Evolutionary conservation across 2,329 filamentous ascomycete genomes (phyloP).

Genomic region (Clonostachys sp.): DNA sequence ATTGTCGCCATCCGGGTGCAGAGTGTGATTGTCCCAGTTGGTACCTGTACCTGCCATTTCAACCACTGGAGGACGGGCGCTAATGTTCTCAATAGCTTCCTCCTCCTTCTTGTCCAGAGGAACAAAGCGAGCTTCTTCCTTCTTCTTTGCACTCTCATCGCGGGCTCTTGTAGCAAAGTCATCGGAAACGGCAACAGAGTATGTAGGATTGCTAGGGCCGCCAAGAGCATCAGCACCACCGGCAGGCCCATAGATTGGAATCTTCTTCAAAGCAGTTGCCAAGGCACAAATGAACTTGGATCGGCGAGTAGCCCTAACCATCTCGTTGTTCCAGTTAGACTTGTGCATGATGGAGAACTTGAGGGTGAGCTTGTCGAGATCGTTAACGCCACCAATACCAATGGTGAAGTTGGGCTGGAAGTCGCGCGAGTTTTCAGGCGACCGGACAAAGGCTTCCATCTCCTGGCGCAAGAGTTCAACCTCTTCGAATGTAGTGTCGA

Average conservation of each 20-base stretch:
- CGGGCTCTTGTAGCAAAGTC: conserved; percentile 61
- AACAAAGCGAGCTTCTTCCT: conserved; percentile 63
- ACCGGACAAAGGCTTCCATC: conserved; percentile 78
- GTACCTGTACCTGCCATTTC: conserved; percentile 5
- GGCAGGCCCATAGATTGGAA: conserved; percentile 81
- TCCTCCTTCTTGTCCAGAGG: conserved; percentile 40
- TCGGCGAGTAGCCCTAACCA: conserved; percentile 71
- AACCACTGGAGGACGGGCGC: conserved; percentile 22
- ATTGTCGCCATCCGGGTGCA: background rate
- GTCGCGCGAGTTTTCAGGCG: conserved; percentile 83
- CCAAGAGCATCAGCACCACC: conserved; percentile 61
- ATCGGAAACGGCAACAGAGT: conserved; percentile 73
- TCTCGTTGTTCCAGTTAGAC: conserved; percentile 86
- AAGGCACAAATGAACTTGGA: conserved; percentile 98
- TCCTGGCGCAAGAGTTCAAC: conserved; percentile 80
- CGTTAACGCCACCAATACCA: conserved; percentile 71
- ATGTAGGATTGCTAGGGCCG: conserved; percentile 70
- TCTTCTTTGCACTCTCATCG: conserved; percentile 41
- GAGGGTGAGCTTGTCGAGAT: conserved; percentile 84
- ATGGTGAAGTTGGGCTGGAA: conserved; percentile 83
- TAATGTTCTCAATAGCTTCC: conserved; percentile 39
- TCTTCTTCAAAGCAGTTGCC: conserved; percentile 75
- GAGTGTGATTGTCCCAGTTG: conserved; percentile 3
- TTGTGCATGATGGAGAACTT: conserved; percentile 87
- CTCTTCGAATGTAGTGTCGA: conserved; percentile 85